These are phyloP conservation scores for Quercus glauca DNA, from an alignment of 306 rosid genomes.

Conservation along the genomic window DNA sequence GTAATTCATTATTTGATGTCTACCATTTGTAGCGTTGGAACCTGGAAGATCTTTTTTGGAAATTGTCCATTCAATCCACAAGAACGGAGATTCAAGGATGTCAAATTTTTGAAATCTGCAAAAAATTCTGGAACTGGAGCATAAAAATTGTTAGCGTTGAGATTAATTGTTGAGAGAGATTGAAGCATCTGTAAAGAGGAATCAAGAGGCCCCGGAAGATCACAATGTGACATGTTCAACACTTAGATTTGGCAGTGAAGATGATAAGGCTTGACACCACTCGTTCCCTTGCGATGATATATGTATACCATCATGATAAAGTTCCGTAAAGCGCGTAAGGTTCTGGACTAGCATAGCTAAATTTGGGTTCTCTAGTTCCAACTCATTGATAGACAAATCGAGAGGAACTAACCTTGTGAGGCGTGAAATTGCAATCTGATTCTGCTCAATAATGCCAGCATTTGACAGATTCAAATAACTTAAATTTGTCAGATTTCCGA, in stretches of 20 bases:
- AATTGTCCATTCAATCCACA: no score
- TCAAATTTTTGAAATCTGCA: no score
- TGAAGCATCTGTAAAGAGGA: constrained; percentile 9
- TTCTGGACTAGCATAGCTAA: constrained; percentile 25
- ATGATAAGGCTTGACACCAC: constrained; percentile 37
- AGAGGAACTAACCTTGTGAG: no score
- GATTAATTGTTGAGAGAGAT: constrained; percentile 19
- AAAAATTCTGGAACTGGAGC: no score
- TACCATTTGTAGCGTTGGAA: no score
- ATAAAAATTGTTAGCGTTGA: no score
- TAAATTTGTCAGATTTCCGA: constrained; percentile 30
- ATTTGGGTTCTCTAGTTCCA: constrained; percentile 9
- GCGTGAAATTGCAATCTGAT: constrained; percentile 38
- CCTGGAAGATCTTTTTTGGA: no score
- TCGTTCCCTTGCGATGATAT: constrained; percentile 34
- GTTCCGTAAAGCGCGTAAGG: constrained; percentile 25
- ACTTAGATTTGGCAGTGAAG: constrained; percentile 15
- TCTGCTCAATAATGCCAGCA: constrained; percentile 35
- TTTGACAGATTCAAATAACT: constrained; percentile 28
- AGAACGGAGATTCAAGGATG: no score
- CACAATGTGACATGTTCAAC: constrained; percentile 35
- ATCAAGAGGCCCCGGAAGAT: constrained; percentile 36
- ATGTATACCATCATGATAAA: constrained; percentile 43
- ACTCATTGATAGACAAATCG: no score
- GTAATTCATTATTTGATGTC: background rate